A percentile compares a stretch with the other conserved stretches of the same genome.
Conservation (phyloP, 495 filamentous ascomycete genomes). For the Neohortaea acidophila region DNA sequence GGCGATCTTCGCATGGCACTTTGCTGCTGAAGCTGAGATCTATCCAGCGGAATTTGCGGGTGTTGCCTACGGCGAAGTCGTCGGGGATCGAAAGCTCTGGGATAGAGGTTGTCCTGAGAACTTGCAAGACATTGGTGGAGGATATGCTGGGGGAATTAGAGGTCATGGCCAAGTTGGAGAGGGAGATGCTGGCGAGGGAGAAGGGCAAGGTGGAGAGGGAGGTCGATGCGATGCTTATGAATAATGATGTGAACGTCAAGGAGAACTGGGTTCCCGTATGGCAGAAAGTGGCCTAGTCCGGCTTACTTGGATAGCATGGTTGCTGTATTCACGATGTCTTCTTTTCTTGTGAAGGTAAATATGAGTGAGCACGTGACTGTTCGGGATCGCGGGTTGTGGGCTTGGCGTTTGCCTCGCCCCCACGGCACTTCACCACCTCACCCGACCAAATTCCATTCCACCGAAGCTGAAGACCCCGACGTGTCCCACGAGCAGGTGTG, state of each 20-base stretch:
- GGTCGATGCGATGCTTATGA: conserved; percentile 6
- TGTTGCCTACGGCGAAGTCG: conserved; percentile 6
- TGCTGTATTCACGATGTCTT: no score
- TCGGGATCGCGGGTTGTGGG: no score
- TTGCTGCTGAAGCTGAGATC: conserved; percentile 13
- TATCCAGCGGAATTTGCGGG: conserved; percentile 10
- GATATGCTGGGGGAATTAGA: conserved; percentile 17
- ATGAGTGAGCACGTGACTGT: no score
- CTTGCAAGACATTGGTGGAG: conserved; percentile 3
- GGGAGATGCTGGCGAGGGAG: conserved; percentile 10
- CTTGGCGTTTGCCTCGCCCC: no score
- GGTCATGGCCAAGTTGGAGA: conserved; percentile 14
- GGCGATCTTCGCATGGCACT: conserved; percentile 11
- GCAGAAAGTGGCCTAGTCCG: conserved; percentile 8
- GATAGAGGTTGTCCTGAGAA: conserved; percentile 2
- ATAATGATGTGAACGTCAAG: background rate
- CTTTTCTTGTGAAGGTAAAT: no score
- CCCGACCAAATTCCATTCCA: no score
- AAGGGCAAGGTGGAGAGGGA: conserved; percentile 11
- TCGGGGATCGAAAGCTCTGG: background rate
- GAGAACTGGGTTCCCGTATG: conserved; percentile 13
- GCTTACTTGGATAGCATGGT: no score
- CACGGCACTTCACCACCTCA: no score
- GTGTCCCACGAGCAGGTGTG: no score
- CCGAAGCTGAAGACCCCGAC: no score